Evolutionary conservation across 768 basidiomycete genomes (phyloP), one percentile per base, ranked within the genome.

Genomic region (Pleurotus salmoneostramineus): DNA sequence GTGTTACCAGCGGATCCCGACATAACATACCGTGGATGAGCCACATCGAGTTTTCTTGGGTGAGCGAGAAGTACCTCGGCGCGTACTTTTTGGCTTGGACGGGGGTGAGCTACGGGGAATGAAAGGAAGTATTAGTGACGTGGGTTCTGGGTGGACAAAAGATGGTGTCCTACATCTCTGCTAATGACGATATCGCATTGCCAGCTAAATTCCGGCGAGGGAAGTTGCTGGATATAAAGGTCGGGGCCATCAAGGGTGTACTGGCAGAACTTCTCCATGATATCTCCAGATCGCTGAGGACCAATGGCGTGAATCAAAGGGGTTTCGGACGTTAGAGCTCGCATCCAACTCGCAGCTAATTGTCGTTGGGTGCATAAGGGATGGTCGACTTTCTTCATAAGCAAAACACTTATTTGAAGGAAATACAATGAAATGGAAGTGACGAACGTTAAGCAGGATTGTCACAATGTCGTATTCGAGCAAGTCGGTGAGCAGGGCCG

Each of bases 21-120:
- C 63, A 48, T n/a, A 64, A 45, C n/a, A 67, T 59, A 4, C 65
- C 65, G 11, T 64, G 60, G 21, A 65, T 36, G 2, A 60, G 50
- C 63, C 63, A 68, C 10, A 59, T 59, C 15, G 67, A 64, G 37
- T 61, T 65, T 56, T 67, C 67, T 58, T 68, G 67, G 6, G 64
- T 44, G 59, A 70, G 66, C 17, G 66, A 67, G 52, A 67, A 73
- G 56, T 64, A 66, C 34, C 69, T 61, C 3, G 64, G 64, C 8
- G 62, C 68, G 51, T 67, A 66, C 49, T 51, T 49, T 4, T 50
- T 43, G 3, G 66, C 63, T 32, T 66, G 64, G 17, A 57, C 34
- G 56, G 56, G 46, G 4, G 66, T 56, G 7, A 60, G 49, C 66
- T 70, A 14, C 7, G 7, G 12, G 11, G 40, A 45, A 8, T 27